phyloP scores from a whole-genome alignment of 805 yeast genomes.

The Candida adriatica region DNA sequence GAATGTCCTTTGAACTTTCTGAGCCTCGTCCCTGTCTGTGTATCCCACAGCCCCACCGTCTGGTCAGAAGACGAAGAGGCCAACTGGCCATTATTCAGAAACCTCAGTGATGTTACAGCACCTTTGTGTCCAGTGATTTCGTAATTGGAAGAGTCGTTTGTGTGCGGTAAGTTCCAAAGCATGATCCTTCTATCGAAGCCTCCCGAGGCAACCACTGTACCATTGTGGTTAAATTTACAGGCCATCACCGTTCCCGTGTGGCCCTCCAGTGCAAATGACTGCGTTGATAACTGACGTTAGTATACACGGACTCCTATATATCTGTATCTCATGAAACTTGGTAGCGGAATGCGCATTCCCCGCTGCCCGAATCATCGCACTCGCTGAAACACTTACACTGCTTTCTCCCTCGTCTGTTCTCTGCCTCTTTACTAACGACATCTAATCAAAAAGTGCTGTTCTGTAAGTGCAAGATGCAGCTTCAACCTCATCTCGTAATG shows the following conservation, averaged over 20 bases:
- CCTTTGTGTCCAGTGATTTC: slow-evolving; percentile 50
- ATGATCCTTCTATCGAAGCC: slow-evolving; percentile 48
- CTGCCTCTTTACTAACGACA: slow-evolving; percentile 32
- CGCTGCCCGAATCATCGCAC: too few relatives aligned
- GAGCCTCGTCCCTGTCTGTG: slow-evolving; percentile 44
- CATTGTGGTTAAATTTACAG: slow-evolving; percentile 44
- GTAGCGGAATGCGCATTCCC: too few relatives aligned
- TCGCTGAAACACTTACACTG: too few relatives aligned
- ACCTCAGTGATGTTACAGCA: slow-evolving; percentile 54
- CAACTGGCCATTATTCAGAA: slow-evolving; percentile 42
- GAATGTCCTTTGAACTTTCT: slow-evolving; percentile 49
- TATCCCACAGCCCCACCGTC: slow-evolving; percentile 58
- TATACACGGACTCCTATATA: too few relatives aligned
- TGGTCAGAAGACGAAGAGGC: slow-evolving; percentile 56
- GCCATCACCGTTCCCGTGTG: slow-evolving; percentile 49
- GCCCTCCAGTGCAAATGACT: slow-evolving; percentile 36
- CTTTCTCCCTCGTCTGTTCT: slow-evolving; percentile 10
- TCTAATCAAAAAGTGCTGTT: too few relatives aligned
- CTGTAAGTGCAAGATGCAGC: too few relatives aligned
- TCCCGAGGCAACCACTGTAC: slow-evolving; percentile 51
- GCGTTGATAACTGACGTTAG: too few relatives aligned
- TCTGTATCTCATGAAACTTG: too few relatives aligned
- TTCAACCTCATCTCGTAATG: slow-evolving; percentile 7
- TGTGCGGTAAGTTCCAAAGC: slow-evolving; percentile 23
- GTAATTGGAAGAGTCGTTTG: slow-evolving; percentile 27